Conservation (phyloP, 2,329 filamentous ascomycete species). For the Penicillium sp. region DNA sequence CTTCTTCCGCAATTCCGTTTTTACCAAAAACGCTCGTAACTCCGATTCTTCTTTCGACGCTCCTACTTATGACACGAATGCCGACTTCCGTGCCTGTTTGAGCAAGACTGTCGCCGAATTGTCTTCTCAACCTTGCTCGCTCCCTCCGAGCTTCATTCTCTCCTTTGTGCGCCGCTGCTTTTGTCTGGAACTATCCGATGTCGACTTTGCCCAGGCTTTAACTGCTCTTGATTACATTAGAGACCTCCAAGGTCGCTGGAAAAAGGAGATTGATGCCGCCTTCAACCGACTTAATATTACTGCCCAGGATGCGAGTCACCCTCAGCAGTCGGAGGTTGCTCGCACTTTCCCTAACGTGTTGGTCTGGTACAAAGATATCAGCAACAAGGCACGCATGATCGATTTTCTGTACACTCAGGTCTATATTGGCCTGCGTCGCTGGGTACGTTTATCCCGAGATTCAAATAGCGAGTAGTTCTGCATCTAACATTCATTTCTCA, state of each 20-base stretch:
- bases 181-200: constrained; percentile 52
- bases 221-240: constrained; percentile 65
- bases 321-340: constrained; percentile 44
- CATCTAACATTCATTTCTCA: constrained; percentile 23
- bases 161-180: constrained; percentile 61
- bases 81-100: constrained; percentile 43
- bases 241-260: constrained; percentile 59
- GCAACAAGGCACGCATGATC: constrained; percentile 51
- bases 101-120: constrained; percentile 55
- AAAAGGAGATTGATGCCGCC: constrained; percentile 56
- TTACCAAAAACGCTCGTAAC: constrained; percentile 20
- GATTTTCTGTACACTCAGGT: constrained; percentile 60
- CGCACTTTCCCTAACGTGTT: constrained; percentile 54
- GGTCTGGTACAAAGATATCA: constrained; percentile 54
- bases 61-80: constrained; percentile 33
- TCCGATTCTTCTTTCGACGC: constrained; percentile 26
- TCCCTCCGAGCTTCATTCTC: constrained; percentile 62
- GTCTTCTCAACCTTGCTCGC: constrained; percentile 58
- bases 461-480: background rate
- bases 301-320: constrained; percentile 47
- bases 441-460: constrained; percentile 48
- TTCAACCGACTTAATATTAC: constrained; percentile 54
- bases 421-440: constrained; percentile 61
- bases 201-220: constrained; percentile 65
- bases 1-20: constrained; percentile 34